A percentile compares a stretch with the other conserved stretches of the same genome.
These are phyloP conservation scores for Fusarium bactridioides DNA, from an alignment of 2,329 filamentous ascomycete species.

Conservation along the genomic window DNA sequence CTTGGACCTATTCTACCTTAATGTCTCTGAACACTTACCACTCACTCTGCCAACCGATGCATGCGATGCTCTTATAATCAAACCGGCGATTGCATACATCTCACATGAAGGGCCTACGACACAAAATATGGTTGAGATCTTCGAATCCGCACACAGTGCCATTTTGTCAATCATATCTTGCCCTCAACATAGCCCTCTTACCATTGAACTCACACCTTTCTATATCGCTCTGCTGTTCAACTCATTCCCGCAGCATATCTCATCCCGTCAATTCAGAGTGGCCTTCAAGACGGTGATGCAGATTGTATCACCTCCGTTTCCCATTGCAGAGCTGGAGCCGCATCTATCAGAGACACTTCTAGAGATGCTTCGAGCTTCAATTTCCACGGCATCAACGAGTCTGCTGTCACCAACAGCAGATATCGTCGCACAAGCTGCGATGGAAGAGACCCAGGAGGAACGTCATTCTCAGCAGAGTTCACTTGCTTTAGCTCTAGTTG, in stretches of 20 bases:
- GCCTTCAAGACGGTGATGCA: slow-evolving; percentile 87
- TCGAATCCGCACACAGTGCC: slow-evolving; percentile 87
- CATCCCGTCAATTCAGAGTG: slow-evolving; percentile 84
- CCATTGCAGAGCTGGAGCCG: slow-evolving; percentile 75
- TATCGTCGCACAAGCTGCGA: slow-evolving; percentile 45
- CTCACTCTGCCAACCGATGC: slow-evolving; percentile 70
- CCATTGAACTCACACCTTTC: slow-evolving; percentile 76
- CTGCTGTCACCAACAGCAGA: slow-evolving; percentile 52
- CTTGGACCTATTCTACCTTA: slow-evolving; percentile 88
- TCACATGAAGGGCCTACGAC: slow-evolving; percentile 54
- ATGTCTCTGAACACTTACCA: slow-evolving; percentile 84
- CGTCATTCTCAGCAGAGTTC: slow-evolving; percentile 80
- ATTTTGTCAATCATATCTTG: slow-evolving; percentile 82
- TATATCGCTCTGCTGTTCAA: slow-evolving; percentile 84
- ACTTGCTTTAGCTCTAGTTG: slow-evolving; percentile 78
- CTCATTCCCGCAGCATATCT: slow-evolving; percentile 81
- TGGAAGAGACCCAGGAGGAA: slow-evolving; percentile 40
- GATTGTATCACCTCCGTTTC: slow-evolving; percentile 81
- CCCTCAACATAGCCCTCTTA: slow-evolving; percentile 76
- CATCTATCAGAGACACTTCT: slow-evolving; percentile 81
- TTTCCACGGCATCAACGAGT: slow-evolving; percentile 59
- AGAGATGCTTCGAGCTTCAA: slow-evolving; percentile 74
- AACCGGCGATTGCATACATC: slow-evolving; percentile 79
- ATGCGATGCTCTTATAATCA: slow-evolving; percentile 77
- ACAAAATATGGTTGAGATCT: slow-evolving; percentile 65